Base-by-base conservation (phyloP, 2,329 filamentous ascomycete species). In the Botrytis paeoniae region DNA sequence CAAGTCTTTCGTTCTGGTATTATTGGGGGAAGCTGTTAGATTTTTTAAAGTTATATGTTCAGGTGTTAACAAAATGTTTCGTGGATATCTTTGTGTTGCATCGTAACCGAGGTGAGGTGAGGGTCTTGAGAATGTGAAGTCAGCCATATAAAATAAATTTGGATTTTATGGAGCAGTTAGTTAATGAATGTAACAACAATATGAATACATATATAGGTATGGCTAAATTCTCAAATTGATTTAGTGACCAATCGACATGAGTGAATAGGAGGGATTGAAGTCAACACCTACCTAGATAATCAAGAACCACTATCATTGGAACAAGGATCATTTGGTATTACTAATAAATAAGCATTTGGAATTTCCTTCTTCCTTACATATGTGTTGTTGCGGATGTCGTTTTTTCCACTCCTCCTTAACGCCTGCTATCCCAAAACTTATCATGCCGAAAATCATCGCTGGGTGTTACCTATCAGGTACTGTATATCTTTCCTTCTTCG, bases 41-140 rank as follows among this genome's bases (percentile, higher is more conserved):
- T 14, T 8, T 29, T 64, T 10, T 32, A 29, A 68, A 41, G 48
- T 57, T 29, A 57, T 41, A 57, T 54, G 25, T 35, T 37, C 35
- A 54, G 66, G 39, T 69, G 66, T 43, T 59, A 10, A 66, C 35
- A 32, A 45, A 61, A 45, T 57, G 45, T 66, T 66, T 71, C 61
- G 45, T 66, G 43, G 61, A 66, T 22, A 60, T 57, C 39, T 65
- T 65, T 57, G 69, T 70, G 69, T 70, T 71, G 61, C 69, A 71
- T 65, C 59, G 29, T 71, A 64, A 64, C 69, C 69, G 69, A 71
- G 39, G 61, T 39, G 37, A 70, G 35, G 43, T 64, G 65, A 69
- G 45, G 48, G 45, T 65, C 41, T 63, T 29, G 25, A 29, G 37
- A 18, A n/a, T n/a, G 60, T 41, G 60, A 63, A 29, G 37, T 25